These are phyloP conservation scores for Alternaria brassicicola DNA, from an alignment of 2,329 filamentous ascomycete genomes.

Conservation along the genomic window DNA sequence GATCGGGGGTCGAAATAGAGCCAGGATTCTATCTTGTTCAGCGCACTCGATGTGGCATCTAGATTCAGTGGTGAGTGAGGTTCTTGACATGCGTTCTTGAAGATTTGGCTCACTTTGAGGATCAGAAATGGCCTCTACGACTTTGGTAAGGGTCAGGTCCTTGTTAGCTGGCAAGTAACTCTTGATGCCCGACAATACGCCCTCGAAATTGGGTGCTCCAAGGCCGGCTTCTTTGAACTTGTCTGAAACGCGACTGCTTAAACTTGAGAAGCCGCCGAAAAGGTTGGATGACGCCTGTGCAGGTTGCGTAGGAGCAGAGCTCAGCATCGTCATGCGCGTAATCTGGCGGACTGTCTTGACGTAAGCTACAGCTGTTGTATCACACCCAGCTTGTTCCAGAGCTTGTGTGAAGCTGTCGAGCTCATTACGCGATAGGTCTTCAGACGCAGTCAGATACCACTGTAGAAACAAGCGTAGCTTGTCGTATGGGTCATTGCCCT, in stretches of 20 bases:
- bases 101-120: conserved; percentile 61
- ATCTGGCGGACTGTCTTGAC: conserved; percentile 83
- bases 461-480: conserved; percentile 95
- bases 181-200: conserved; percentile 92
- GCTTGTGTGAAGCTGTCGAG: conserved; percentile 87
- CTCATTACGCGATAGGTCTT: conserved; percentile 81
- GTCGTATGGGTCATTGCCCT: conserved; percentile 83
- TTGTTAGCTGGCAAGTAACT: conserved; percentile 97
- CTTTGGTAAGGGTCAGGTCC: conserved; percentile 95
- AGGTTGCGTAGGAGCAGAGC: conserved; percentile 74
- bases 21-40: conserved; percentile 95
- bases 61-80: neutral
- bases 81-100: neutral
- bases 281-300: conserved; percentile 74
- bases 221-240: conserved; percentile 91
- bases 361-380: conserved; percentile 80
- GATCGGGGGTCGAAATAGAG: conserved; percentile 96
- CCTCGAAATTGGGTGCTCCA: conserved; percentile 81
- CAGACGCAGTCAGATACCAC: conserved; percentile 87
- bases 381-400: conserved; percentile 74
- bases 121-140: conserved; percentile 98
- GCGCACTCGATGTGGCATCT: conserved; percentile 83
- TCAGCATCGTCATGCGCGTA: conserved; percentile 97
- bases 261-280: conserved; percentile 90
- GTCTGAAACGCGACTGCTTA: conserved; percentile 90